Conservation (phyloP, 352 stramenopile species). For the Globisporangium apiculatum region DNA sequence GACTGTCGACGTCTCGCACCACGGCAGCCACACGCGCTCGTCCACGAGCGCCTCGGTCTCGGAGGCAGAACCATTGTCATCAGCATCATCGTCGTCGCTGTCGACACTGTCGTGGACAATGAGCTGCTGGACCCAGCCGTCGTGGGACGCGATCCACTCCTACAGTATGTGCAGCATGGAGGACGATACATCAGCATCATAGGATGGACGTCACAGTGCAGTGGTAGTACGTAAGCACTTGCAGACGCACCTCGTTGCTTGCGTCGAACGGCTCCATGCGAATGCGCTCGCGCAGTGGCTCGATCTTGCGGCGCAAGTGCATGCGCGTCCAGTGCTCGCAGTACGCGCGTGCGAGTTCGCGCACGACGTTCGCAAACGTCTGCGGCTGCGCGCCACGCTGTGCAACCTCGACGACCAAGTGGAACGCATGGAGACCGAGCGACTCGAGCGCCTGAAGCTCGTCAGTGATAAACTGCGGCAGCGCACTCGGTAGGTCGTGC, state of each 20-base stretch:
- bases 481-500: not conserved
- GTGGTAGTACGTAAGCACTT: no score
- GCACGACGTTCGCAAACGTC: conserved; percentile 48
- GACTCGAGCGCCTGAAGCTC: conserved; percentile 32
- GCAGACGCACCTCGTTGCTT: conserved; percentile 58
- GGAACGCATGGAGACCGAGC: conserved; percentile 52
- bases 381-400: conserved; percentile 25
- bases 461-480: conserved; percentile 51
- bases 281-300: conserved; percentile 50
- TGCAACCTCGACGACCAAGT: conserved; percentile 43
- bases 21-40: conserved; percentile 81
- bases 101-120: conserved; percentile 40
- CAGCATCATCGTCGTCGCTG: conserved; percentile 28
- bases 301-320: conserved; percentile 55
- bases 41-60: conserved; percentile 38
- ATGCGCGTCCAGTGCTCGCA: conserved; percentile 59
- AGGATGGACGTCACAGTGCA: no score
- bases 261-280: conserved; percentile 60
- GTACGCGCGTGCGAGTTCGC: conserved; percentile 50
- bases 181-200: no score
- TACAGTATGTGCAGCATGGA: not conserved
- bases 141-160: conserved; percentile 62
- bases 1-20: conserved; percentile 74
- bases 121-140: conserved; percentile 69
- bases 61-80: conserved; percentile 4